Percentiles rank a stretch among this genome's conserved stretches.
These are phyloP conservation scores for Alternaria brassicicola DNA, from an alignment of 2,329 filamentous ascomycete species.

Conservation along the genomic window DNA sequence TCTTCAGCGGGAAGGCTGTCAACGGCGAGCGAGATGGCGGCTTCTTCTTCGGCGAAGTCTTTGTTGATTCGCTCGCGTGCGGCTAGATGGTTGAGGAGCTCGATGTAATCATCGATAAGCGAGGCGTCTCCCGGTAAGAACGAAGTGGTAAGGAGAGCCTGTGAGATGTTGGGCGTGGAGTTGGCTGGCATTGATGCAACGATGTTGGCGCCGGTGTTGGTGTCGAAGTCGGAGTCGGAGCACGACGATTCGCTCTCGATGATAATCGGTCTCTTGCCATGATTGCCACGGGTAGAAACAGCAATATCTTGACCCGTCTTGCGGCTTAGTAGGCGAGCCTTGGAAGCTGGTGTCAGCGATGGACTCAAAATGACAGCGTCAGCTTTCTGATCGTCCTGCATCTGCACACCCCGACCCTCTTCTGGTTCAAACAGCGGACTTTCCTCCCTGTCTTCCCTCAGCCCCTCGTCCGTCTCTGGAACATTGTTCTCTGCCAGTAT, in stretches of 20 bases:
- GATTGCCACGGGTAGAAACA: neutral
- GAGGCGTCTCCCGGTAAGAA: neutral
- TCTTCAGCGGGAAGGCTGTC: neutral
- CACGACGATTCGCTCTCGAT: neutral
- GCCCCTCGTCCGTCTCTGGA: accelerated
- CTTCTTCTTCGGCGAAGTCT: neutral
- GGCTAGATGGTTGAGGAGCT: neutral
- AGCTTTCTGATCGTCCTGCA: neutral
- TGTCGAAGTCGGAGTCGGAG: neutral
- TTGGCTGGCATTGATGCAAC: neutral
- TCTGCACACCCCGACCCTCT: neutral
- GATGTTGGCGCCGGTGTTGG: neutral
- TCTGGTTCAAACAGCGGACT: neutral
- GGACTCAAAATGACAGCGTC: neutral
- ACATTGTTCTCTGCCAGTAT: neutral
- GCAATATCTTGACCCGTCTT: neutral
- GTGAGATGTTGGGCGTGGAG: neutral
- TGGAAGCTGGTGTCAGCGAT: neutral
- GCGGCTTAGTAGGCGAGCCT: neutral
- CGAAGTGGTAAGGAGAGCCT: neutral
- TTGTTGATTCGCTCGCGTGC: too few relatives aligned
- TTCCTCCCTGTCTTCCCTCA: neutral
- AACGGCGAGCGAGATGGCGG: neutral
- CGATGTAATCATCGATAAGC: neutral
- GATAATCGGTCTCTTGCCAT: neutral